A percentile compares a stretch with the other conserved stretches of the same genome.
Evolutionary conservation across 805 yeast genomes (phyloP).

Genomic region (Diddensiella santjacobensis): DNA sequence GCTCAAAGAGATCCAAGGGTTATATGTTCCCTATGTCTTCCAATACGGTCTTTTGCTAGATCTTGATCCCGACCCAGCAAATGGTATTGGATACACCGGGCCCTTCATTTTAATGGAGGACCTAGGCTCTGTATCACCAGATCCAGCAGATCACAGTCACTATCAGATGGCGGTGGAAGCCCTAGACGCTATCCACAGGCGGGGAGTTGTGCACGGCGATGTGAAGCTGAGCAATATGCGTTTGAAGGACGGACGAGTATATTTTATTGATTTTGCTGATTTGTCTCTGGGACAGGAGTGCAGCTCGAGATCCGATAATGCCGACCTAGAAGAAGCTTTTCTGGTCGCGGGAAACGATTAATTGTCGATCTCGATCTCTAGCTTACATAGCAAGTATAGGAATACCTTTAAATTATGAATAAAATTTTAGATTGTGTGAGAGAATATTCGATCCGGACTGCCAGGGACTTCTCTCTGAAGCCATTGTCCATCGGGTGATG

Average conservation of each 20-base stretch:
- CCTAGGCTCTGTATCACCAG: background rate
- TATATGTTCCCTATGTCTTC: background rate
- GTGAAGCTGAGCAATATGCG: conserved; percentile 1
- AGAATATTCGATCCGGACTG: too few relatives aligned
- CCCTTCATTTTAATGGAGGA: background rate
- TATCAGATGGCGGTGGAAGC: background rate
- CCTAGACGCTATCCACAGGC: background rate
- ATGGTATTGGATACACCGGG: background rate
- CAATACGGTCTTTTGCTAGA: background rate
- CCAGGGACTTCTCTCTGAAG: too few relatives aligned
- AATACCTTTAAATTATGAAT: background rate
- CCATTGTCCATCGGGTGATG: too few relatives aligned
- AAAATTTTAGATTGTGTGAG: too few relatives aligned
- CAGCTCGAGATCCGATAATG: background rate
- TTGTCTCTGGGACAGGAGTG: background rate
- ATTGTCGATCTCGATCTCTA: background rate
- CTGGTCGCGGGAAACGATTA: background rate
- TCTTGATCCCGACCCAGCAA: background rate
- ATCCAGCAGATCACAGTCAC: background rate
- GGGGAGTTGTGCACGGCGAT: background rate
- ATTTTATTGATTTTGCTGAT: background rate
- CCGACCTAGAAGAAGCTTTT: background rate
- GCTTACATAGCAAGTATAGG: background rate
- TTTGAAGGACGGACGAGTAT: background rate
- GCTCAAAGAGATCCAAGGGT: background rate